phyloP scores from a whole-genome alignment of 208 protist genomes.

The Naegleria fowleri region DNA sequence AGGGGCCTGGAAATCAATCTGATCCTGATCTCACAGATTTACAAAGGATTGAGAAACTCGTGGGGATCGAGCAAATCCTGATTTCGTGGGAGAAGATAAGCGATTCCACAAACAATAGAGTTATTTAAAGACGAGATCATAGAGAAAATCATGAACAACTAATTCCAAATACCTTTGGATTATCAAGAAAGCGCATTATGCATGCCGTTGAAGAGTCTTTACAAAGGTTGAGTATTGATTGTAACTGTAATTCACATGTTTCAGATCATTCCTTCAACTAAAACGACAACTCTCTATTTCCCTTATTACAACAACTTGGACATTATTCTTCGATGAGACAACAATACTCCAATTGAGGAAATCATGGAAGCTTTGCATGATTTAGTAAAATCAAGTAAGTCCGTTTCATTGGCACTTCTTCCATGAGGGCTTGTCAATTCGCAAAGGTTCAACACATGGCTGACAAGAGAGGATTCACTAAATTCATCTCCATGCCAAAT shows the following conservation, averaged over 20 bases:
- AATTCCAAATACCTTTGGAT: not conserved
- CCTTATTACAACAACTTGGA: not conserved
- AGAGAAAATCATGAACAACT: no score
- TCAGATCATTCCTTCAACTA: no score
- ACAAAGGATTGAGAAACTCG: no score
- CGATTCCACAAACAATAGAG: no score
- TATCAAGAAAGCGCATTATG: not conserved
- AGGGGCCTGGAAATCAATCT: no score
- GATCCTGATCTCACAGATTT: no score
- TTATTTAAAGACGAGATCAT: no score
- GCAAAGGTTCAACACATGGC: constrained; percentile 7
- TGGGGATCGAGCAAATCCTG: no score
- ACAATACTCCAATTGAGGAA: constrained; percentile 13
- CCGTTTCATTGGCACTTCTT: constrained; percentile 11
- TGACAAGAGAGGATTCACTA: not conserved
- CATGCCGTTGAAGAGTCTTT: constrained; percentile 13
- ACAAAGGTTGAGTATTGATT: not conserved
- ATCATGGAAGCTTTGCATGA: constrained; percentile 17
- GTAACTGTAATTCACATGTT: not conserved
- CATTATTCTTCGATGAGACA: constrained; percentile 9
- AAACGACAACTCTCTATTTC: no score
- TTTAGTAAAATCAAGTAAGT: not conserved
- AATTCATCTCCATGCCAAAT: not conserved
- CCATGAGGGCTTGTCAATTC: constrained; percentile 16
- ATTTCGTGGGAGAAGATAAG: no score